Conservation (phyloP, 495 filamentous ascomycete species). For the Podospora australis region DNA sequence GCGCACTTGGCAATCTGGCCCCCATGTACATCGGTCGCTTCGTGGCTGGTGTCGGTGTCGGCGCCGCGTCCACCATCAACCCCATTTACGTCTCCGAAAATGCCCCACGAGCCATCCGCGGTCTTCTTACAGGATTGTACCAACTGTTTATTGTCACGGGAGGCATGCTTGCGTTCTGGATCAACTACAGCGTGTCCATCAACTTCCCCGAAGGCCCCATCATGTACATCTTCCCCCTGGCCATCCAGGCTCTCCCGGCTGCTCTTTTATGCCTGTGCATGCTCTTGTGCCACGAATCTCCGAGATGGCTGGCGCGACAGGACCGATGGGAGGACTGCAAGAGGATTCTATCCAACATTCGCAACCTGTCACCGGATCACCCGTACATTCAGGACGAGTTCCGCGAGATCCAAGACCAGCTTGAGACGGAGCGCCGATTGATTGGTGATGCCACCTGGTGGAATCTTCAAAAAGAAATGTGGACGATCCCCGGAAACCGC, state of each 20-base stretch:
- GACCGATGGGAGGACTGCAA: slow-evolving; percentile 65
- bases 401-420: slow-evolving; percentile 57
- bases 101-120: slow-evolving; percentile 46
- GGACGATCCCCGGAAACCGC: slow-evolving; percentile 54
- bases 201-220: slow-evolving; percentile 28
- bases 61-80: slow-evolving; percentile 51
- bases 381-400: slow-evolving; percentile 61
- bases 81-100: slow-evolving; percentile 55
- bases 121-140: slow-evolving; percentile 51
- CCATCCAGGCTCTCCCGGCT: slow-evolving; percentile 61
- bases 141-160: slow-evolving; percentile 57
- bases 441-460: slow-evolving; percentile 54
- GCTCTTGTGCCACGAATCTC: slow-evolving; percentile 57
- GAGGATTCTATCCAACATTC: slow-evolving; percentile 47
- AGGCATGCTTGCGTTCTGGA: slow-evolving; percentile 52
- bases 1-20: slow-evolving; percentile 41
- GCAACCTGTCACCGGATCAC: slow-evolving; percentile 50
- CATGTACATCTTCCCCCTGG: slow-evolving; percentile 61
- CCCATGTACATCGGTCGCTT: slow-evolving; percentile 60
- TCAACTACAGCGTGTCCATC: slow-evolving; percentile 48
- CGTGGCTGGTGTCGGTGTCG: slow-evolving; percentile 55
- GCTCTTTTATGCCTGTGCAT: slow-evolving; percentile 50
- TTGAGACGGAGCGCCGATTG: slow-evolving; percentile 63
- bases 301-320: slow-evolving; percentile 61
- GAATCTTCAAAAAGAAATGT: slow-evolving; percentile 67